Percentiles rank a stretch among this genome's conserved stretches.
Evolutionary conservation across 2,329 filamentous ascomycete genomes (phyloP).

Genomic region (Teratosphaeria epicoccoides): DNA sequence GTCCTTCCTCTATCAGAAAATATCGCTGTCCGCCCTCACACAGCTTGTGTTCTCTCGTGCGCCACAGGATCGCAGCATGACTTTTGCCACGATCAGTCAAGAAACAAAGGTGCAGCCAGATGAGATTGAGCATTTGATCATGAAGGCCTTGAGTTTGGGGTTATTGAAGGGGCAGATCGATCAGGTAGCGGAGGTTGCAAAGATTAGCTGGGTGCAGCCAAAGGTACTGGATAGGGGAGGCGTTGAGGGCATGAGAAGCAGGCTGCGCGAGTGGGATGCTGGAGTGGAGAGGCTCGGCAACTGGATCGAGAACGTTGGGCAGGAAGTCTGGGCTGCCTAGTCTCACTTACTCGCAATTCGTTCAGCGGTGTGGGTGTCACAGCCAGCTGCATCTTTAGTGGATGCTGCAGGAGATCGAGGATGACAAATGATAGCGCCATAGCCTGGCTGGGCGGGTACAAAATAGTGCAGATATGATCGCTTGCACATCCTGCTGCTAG

Average conservation of each 20-base stretch:
- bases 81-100: constrained; percentile 73
- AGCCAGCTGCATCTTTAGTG: too few species aligned
- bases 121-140: constrained; percentile 95
- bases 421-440: neutral
- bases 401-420: neutral
- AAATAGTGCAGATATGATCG: too few species aligned
- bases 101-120: constrained; percentile 86
- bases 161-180: constrained; percentile 87
- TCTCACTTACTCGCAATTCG: too few species aligned
- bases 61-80: constrained; percentile 90
- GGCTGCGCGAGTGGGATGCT: constrained; percentile 87
- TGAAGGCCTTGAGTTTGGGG: constrained; percentile 96
- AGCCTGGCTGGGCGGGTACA: neutral
- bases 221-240: constrained; percentile 95
- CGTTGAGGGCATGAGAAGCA: constrained; percentile 80
- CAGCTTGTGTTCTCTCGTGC: constrained; percentile 94
- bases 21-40: constrained; percentile 89
- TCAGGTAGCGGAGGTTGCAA: constrained; percentile 85
- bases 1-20: constrained; percentile 88
- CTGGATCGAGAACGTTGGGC: constrained; percentile 89
- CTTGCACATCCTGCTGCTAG: neutral
- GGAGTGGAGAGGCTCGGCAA: constrained; percentile 93
- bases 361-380: too few species aligned
- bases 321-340: constrained; percentile 88
- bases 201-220: constrained; percentile 97